phyloP scores from a whole-genome alignment of 305 asterid genomes.

The Solanum hybrid region DNA sequence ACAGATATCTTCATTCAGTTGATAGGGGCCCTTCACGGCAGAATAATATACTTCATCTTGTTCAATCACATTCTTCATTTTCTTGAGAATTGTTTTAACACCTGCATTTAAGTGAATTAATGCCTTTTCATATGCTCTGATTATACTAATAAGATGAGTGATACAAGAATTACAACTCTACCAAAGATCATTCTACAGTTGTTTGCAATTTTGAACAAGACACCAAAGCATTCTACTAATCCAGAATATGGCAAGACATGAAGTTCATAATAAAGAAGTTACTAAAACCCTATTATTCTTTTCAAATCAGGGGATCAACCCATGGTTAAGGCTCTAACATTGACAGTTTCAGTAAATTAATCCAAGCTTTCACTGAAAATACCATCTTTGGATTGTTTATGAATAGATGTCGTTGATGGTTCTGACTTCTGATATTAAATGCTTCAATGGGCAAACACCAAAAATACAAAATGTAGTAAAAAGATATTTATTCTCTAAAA shows the following conservation, averaged over 20 bases:
- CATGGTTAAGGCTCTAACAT: neutral
- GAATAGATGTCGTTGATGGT: neutral
- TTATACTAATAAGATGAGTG: neutral
- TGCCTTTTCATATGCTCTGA: neutral
- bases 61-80: slow-evolving; percentile 35
- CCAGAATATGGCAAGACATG: neutral
- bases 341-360: neutral
- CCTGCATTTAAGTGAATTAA: slow-evolving; percentile 31
- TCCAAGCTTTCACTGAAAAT: neutral
- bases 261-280: neutral
- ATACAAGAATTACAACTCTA: neutral
- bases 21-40: slow-evolving; percentile 13
- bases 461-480: neutral
- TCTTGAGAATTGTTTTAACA: slow-evolving; percentile 36
- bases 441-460: neutral
- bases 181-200: neutral
- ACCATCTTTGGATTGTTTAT: neutral
- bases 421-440: neutral
- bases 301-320: neutral
- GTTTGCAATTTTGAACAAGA: neutral
- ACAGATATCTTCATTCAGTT: slow-evolving; percentile 10
- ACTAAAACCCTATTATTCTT: neutral
- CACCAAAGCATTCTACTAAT: neutral
- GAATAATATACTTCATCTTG: slow-evolving; percentile 15
- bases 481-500: neutral